These are phyloP conservation scores for Tympanopsis confertula DNA, from an alignment of 2,329 filamentous ascomycete genomes.

Conservation along the genomic window DNA sequence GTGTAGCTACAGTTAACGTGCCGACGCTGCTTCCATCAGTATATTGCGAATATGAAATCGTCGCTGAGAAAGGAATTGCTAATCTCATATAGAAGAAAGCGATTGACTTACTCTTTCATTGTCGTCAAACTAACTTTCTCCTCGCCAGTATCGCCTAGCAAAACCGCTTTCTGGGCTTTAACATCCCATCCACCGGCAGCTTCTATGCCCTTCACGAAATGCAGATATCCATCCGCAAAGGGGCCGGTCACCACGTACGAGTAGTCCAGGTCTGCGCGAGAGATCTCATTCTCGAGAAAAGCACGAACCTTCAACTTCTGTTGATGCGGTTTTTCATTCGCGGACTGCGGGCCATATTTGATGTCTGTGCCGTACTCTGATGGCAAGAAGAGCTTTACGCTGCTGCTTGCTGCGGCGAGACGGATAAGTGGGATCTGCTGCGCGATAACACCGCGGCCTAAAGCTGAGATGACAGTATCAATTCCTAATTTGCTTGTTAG, in stretches of 20 bases:
- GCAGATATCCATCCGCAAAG: slow-evolving; percentile 53
- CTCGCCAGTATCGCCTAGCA: slow-evolving; percentile 52
- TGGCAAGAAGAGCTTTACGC: slow-evolving; percentile 53
- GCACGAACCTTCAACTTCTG: slow-evolving; percentile 57
- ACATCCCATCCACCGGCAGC: slow-evolving; percentile 47
- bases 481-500: slow-evolving; percentile 22
- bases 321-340: slow-evolving; percentile 55
- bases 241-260: slow-evolving; percentile 63
- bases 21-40: slow-evolving; percentile 39
- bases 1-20: slow-evolving; percentile 48
- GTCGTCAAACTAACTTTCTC: slow-evolving; percentile 56
- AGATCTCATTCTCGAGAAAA: slow-evolving; percentile 38
- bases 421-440: slow-evolving; percentile 50
- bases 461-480: slow-evolving; percentile 53
- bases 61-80: background rate
- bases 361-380: slow-evolving; percentile 59
- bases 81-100: background rate
- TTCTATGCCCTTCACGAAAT: slow-evolving; percentile 20
- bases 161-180: slow-evolving; percentile 38
- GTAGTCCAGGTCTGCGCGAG: slow-evolving; percentile 41
- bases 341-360: slow-evolving; percentile 45
- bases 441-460: slow-evolving; percentile 51
- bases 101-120: slow-evolving; percentile 51
- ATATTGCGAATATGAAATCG: too few species aligned
- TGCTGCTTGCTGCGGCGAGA: slow-evolving; percentile 39